A percentile compares a stretch with the other conserved stretches of the same genome.
Conservation (phyloP, 2,329 filamentous ascomycete species). For the Aspergillaceae sp. region DNA sequence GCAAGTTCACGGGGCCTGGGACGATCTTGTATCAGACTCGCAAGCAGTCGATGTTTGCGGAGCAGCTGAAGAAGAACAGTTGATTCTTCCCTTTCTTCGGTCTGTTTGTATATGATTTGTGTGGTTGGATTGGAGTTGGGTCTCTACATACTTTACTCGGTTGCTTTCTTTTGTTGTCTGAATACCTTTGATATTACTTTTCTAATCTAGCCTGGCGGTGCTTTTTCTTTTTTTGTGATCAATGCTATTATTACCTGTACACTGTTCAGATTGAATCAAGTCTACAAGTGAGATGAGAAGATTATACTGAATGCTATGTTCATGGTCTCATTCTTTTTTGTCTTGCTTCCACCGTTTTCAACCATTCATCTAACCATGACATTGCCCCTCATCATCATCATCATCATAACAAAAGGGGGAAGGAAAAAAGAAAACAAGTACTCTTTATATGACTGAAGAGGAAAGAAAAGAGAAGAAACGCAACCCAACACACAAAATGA, state of each 20-base stretch:
- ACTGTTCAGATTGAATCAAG: too few relatives aligned
- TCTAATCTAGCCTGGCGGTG: too few relatives aligned
- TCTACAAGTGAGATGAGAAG: too few relatives aligned
- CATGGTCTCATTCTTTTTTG: too few relatives aligned
- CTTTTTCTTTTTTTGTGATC: too few relatives aligned
- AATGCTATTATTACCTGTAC: too few relatives aligned
- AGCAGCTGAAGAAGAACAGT: slow-evolving; percentile 37
- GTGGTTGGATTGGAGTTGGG: too few relatives aligned
- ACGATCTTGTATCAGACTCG: slow-evolving; percentile 89
- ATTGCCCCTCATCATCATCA: not conserved
- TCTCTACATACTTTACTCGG: too few relatives aligned
- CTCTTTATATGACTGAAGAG: slow-evolving; percentile 5
- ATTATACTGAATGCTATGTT: too few relatives aligned
- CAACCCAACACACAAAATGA: slow-evolving; percentile 5
- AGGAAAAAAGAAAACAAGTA: not conserved
- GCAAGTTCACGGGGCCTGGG: slow-evolving; percentile 85
- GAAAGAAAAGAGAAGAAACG: slow-evolving; percentile 13
- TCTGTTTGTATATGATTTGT: not conserved
- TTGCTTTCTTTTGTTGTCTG: too few relatives aligned
- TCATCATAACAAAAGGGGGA: not conserved
- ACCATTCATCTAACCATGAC: not conserved
- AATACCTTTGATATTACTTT: too few relatives aligned
- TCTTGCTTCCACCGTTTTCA: not conserved
- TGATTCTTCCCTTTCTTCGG: not conserved
- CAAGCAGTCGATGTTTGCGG: slow-evolving; percentile 59